Evolutionary conservation across 441 rosid genomes (phyloP).

Genomic region (Corymbia citriodora): DNA sequence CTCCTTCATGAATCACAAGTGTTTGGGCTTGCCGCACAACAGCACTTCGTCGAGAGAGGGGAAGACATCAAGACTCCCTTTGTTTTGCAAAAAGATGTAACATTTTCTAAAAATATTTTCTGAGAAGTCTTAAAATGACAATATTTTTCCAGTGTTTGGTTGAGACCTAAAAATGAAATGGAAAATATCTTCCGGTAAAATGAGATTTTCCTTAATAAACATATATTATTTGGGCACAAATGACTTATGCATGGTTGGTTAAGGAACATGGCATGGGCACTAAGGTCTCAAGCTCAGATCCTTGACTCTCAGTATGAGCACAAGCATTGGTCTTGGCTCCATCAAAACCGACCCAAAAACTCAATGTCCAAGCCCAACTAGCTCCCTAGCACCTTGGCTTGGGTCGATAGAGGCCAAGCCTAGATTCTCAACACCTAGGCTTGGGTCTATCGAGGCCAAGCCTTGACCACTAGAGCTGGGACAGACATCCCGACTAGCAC

Average conservation of each 20-base stretch:
- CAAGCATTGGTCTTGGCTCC: neutral
- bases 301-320: rapidly evolving
- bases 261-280: neutral
- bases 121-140: neutral
- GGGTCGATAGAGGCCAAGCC: neutral
- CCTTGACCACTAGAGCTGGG: no score
- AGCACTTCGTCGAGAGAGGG: neutral
- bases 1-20: neutral
- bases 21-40: neutral
- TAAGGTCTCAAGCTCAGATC: neutral
- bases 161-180: neutral
- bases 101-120: no score
- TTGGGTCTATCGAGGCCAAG: no score
- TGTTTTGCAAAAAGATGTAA: no score
- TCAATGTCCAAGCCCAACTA: neutral
- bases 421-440: rapidly evolving
- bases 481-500: no score
- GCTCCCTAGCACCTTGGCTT: rapidly evolving
- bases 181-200: no score
- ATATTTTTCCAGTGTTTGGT: no score
- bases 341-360: neutral
- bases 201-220: neutral
- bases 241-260: no score
- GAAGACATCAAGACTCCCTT: neutral
- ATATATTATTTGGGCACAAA: neutral